Percentiles rank a stretch among this genome's conserved stretches.
Evolutionary conservation across 163 green algal genomes (phyloP).

Genomic region (Volvox carteri): DNA sequence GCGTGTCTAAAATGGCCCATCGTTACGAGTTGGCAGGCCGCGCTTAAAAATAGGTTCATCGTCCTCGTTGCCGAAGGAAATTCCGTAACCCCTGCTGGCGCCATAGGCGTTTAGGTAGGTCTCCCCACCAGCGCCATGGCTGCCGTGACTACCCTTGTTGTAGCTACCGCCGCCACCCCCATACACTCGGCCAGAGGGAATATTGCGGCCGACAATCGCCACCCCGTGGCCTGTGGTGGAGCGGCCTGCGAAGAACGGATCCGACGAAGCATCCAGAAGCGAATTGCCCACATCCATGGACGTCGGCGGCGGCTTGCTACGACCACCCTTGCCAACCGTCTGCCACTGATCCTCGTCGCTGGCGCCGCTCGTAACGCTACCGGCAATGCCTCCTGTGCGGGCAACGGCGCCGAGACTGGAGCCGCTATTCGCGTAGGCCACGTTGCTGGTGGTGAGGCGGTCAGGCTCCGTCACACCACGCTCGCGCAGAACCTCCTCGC

Average conservation of each 20-base stretch:
- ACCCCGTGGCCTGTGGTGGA: neutral
- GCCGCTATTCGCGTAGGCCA: neutral
- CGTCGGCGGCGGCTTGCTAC: conserved; percentile 1
- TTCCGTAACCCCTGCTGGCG: conserved; percentile 16
- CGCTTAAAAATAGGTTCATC: conserved; percentile 54
- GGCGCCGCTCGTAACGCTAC: conserved; percentile 8
- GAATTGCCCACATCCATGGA: conserved; percentile 39
- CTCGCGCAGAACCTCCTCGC: conserved; percentile 67
- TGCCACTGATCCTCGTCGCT: conserved; percentile 52
- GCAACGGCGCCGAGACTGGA: neutral
- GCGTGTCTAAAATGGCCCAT: neutral
- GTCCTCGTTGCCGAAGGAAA: conserved; percentile 9
- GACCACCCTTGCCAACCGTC: conserved; percentile 47
- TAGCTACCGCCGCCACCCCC: conserved; percentile 11
- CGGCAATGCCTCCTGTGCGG: neutral
- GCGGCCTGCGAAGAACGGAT: conserved; percentile 41
- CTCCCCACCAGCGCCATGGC: conserved; percentile 32
- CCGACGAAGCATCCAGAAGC: conserved; percentile 29
- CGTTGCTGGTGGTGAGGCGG: conserved; percentile 11
- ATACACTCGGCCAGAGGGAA: conserved; percentile 5
- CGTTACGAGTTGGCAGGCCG: conserved; percentile 20
- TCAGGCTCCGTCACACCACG: conserved; percentile 37
- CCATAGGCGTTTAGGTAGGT: conserved; percentile 30
- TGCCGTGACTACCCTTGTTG: conserved; percentile 33
- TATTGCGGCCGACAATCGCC: conserved; percentile 23